Evolutionary conservation across 306 rosid species (phyloP).

Genomic region (Rosa rugosa): DNA sequence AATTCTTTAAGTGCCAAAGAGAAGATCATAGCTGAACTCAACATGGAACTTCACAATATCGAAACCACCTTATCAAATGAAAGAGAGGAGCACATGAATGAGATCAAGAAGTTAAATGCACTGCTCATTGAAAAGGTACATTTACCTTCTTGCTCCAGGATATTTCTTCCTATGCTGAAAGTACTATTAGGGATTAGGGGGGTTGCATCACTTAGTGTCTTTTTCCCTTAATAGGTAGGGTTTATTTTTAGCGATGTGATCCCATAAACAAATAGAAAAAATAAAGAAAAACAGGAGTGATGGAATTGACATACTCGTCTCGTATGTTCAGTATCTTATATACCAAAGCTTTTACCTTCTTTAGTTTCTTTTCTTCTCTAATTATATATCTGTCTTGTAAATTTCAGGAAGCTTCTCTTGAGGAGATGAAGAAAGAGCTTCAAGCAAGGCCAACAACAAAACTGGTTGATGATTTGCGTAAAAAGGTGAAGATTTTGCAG

Average conservation of each 20-base stretch:
- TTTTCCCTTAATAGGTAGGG: not conserved
- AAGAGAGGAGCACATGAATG: conserved; percentile 79
- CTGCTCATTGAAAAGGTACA: conserved; percentile 79
- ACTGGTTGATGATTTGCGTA: conserved; percentile 75
- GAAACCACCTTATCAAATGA: conserved; percentile 85
- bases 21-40: conserved; percentile 87
- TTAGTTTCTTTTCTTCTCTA: not conserved
- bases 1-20: conserved; percentile 92
- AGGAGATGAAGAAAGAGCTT: conserved; percentile 86
- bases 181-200: not conserved
- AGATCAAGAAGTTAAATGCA: conserved; percentile 79
- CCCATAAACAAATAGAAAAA: not conserved
- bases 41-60: conserved; percentile 91
- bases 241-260: not conserved
- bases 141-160: not conserved
- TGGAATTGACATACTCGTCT: conserved; percentile 7
- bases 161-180: not conserved
- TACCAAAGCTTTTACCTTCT: not conserved
- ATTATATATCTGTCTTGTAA: conserved; percentile 20
- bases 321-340: not conserved
- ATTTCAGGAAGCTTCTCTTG: conserved; percentile 67
- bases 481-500: conserved; percentile 94
- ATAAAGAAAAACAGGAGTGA: not conserved
- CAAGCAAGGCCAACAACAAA: conserved; percentile 83
- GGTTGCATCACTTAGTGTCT: not conserved